phyloP scores from a whole-genome alignment of 2,329 filamentous ascomycete genomes.

The Botrytis hyacinthi region DNA sequence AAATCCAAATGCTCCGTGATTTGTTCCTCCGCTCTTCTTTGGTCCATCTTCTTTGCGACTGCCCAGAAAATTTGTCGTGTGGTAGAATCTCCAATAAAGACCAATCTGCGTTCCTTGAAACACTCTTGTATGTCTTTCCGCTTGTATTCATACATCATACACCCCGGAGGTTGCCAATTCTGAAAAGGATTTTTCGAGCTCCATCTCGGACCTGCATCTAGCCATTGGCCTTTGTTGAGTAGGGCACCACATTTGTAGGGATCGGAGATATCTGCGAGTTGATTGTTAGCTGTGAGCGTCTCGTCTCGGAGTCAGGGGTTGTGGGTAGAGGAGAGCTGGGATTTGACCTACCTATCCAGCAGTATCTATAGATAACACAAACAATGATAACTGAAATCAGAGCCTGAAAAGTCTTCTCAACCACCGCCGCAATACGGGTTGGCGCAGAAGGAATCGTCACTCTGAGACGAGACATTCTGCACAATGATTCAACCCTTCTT shows the following conservation, averaged over 20 bases:
- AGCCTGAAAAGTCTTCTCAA: conserved; percentile 27
- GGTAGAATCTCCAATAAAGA: conserved; percentile 61
- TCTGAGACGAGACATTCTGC: conserved; percentile 17
- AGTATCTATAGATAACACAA: conserved; percentile 36
- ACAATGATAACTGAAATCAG: conserved; percentile 29
- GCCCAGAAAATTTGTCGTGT: conserved; percentile 61
- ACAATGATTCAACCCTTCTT: not conserved
- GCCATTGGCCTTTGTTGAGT: conserved; percentile 52
- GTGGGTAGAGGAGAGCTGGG: not conserved
- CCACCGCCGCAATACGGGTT: conserved; percentile 2
- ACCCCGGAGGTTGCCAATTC: conserved; percentile 60
- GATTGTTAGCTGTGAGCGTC: not conserved
- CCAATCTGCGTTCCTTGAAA: conserved; percentile 49
- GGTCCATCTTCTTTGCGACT: conserved; percentile 49
- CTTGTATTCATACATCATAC: conserved; percentile 56
- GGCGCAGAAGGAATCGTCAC: conserved; percentile 16
- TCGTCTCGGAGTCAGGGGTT: not conserved
- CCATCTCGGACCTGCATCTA: conserved; percentile 38
- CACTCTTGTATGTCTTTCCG: conserved; percentile 52
- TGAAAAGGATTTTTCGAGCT: conserved; percentile 39
- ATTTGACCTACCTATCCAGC: conserved; percentile 32
- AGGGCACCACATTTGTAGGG: conserved; percentile 54
- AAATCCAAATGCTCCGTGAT: conserved; percentile 40
- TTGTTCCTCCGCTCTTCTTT: conserved; percentile 40
- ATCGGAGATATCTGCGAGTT: conserved; percentile 41